phyloP scores from a whole-genome alignment of 2,329 filamentous ascomycete genomes.

The Lecanicillium sp. region DNA sequence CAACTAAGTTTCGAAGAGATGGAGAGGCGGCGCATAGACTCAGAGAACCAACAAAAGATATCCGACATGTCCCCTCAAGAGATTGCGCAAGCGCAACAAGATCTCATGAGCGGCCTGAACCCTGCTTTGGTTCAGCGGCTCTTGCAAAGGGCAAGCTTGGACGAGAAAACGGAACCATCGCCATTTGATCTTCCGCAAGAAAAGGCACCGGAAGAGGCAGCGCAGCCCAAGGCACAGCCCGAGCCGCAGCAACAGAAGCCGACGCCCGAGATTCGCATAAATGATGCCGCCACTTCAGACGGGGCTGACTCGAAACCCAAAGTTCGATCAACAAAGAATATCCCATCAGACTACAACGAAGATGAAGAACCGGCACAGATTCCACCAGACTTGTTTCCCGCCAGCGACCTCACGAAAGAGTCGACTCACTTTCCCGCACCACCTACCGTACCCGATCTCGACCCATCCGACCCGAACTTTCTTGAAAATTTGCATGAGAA shows the following conservation, averaged over 20 bases:
- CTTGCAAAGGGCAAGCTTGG: slow-evolving; percentile 66
- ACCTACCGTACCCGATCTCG: slow-evolving; percentile 57
- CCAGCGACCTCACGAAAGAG: slow-evolving; percentile 27
- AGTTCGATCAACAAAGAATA: slow-evolving; percentile 16
- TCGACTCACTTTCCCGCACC: slow-evolving; percentile 55
- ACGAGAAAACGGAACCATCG: slow-evolving; percentile 42
- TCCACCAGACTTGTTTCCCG: slow-evolving; percentile 33
- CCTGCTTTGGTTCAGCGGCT: slow-evolving; percentile 69
- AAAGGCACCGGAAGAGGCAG: slow-evolving; percentile 1
- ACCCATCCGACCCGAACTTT: slow-evolving; percentile 77
- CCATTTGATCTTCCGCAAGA: slow-evolving; percentile 30
- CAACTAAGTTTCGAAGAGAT: slow-evolving; percentile 29
- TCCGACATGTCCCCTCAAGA: slow-evolving; percentile 73
- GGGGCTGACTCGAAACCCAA: slow-evolving; percentile 2
- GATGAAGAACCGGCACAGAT: slow-evolving; percentile 32
- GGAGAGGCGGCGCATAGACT: slow-evolving; percentile 68
- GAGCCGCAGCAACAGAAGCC: slow-evolving; percentile 5
- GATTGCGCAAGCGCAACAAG: slow-evolving; percentile 70
- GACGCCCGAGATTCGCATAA: slow-evolving; percentile 25
- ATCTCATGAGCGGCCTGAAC: slow-evolving; percentile 71
- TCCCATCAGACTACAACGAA: slow-evolving; percentile 28
- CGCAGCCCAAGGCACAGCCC: neutral
- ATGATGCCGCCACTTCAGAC: slow-evolving; percentile 20
- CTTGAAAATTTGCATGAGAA: slow-evolving; percentile 77
- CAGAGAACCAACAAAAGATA: slow-evolving; percentile 69